A percentile compares a stretch with the other conserved stretches of the same genome.
Conservation (phyloP, 2,329 filamentous ascomycete genomes). For the Escovopsis sp. region DNA sequence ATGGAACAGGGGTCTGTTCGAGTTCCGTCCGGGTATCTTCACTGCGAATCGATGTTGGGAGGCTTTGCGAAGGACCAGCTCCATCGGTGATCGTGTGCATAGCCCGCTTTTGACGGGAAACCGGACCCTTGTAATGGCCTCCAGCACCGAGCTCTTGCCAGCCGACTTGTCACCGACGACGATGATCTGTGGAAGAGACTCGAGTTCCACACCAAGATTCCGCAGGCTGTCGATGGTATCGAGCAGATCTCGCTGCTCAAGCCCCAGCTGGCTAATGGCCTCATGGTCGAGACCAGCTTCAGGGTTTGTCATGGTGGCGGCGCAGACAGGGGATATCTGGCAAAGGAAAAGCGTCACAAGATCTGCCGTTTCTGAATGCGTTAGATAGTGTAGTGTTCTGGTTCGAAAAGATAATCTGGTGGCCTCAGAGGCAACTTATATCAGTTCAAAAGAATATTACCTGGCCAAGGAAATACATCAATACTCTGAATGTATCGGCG, state of each 20-base stretch:
- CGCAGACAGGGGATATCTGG: neutral
- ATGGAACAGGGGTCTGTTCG: conserved; percentile 11
- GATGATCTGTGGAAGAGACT: conserved; percentile 32
- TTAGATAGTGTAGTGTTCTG: too few species aligned
- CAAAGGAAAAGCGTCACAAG: too few species aligned
- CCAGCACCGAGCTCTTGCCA: conserved; percentile 49
- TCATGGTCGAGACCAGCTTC: neutral
- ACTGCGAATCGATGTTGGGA: conserved; percentile 18
- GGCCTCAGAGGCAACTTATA: too few species aligned
- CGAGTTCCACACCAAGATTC: conserved; percentile 7
- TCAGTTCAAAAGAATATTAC: too few species aligned
- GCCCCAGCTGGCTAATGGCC: neutral
- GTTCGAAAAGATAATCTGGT: too few species aligned
- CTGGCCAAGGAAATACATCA: too few species aligned
- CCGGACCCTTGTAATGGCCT: conserved; percentile 44
- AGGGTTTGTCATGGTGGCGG: neutral
- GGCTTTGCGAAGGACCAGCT: conserved; percentile 38
- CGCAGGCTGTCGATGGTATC: conserved; percentile 8
- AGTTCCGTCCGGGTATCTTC: conserved; percentile 6
- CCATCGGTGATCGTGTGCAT: conserved; percentile 48
- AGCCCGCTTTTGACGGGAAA: conserved; percentile 43
- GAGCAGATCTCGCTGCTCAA: conserved; percentile 4
- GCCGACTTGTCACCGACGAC: conserved; percentile 46
- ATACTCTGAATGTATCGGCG: too few species aligned
- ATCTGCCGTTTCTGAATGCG: too few species aligned